Conservation (phyloP, 78 protist genomes). For the Neovahlkampfia damariscottae region DNA sequence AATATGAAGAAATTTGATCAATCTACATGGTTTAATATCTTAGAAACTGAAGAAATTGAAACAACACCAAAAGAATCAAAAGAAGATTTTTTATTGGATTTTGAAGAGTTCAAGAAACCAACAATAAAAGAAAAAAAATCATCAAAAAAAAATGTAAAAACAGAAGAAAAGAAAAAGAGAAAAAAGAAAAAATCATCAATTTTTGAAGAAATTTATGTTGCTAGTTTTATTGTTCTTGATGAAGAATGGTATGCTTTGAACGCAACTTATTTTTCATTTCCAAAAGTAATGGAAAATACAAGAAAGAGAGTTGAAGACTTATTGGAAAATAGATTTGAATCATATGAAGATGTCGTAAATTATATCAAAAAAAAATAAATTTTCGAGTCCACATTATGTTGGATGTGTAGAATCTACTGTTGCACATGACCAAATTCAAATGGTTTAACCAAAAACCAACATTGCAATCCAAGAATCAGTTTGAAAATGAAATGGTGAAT, state of each 20-base stretch:
- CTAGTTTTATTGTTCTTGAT: not conserved
- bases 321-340: not conserved
- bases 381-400: not conserved
- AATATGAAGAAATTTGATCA: not conserved
- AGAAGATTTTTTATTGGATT: not conserved
- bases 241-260: not conserved
- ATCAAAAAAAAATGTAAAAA: not conserved
- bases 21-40: too few species aligned
- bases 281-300: not conserved
- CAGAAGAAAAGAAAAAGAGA: not conserved
- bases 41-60: too few species aligned
- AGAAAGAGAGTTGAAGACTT: not conserved
- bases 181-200: not conserved
- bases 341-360: not conserved
- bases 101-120: not conserved
- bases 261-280: not conserved
- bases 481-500: too few species aligned
- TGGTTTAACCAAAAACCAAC: too few species aligned
- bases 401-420: not conserved
- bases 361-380: not conserved
- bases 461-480: too few species aligned
- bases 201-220: not conserved
- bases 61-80: too few species aligned
- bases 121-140: not conserved
- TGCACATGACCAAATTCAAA: not conserved